Base-by-base conservation (phyloP, 1,139 yeast genomes). In the Diutina sp. region DNA sequence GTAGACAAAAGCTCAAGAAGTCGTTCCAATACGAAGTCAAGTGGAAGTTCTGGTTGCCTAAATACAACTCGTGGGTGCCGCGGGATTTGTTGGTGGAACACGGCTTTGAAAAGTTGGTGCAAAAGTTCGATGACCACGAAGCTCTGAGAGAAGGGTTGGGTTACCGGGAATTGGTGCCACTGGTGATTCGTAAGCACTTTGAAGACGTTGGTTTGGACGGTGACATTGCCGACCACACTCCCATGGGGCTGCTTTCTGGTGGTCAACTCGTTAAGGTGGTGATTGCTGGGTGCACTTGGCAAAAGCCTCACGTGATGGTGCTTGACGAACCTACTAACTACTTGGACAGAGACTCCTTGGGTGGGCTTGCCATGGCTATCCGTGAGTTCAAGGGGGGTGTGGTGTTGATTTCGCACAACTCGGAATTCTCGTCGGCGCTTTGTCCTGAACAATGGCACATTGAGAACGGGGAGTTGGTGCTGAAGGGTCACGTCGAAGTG, bases 251-350 rank as follows among this genome's bases (percentile, higher is more conserved):
- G 11, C 78, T 93, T 61, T 90, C 97, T 50, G 99, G 99, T 68
- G 99, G 99, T 64, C 99, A 93, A 77, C 80, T 91, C 69, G 99
- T 93, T 61, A 93, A 93, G 74, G 98, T 93, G 61, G 99, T 93
- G 60, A 91, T 93, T 77, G 99, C 99, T 18, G 98, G 98, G 72
- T 98, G 98, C 62, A 93, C 93, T 95, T 93, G 99, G 99, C 91
- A 93, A 74, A 93, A 93, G 69, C 99, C 99, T n/a, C 99, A 93
- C 73, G 81, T 93, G 73, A 82, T 93, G 62, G 99, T 93, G 51
- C 80, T 93, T 62, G 99, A 93, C 73, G 99, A 93, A 81, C 99
- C 99, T 69, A 93, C 99, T 66, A 93, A 93, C 75, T 93, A 93
- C 79, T 80, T 93, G 74, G 99, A 93, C 73, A 85, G 99, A 77